Evolutionary conservation across 2,329 filamentous ascomycete genomes (phyloP).

Genomic region (Aspergillus sp.): DNA sequence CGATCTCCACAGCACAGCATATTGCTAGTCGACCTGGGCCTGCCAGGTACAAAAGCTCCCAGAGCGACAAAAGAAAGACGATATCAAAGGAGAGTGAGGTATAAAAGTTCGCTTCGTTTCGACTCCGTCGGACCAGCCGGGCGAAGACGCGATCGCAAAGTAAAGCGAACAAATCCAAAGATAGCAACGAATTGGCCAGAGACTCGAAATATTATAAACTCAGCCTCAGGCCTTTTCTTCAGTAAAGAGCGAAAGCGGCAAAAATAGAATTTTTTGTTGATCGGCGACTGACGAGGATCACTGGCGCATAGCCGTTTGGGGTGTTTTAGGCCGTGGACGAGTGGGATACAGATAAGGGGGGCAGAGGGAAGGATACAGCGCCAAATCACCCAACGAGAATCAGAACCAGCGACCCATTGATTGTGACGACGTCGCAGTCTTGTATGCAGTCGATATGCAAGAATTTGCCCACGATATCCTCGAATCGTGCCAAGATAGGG

Average conservation of each 20-base stretch:
- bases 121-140: slow-evolving; percentile 34
- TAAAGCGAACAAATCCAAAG: slow-evolving; percentile 1
- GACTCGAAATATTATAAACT: no score
- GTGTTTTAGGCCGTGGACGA: no score
- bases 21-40: slow-evolving; percentile 28
- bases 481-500: no score
- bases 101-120: slow-evolving; percentile 1
- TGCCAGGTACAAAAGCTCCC: slow-evolving; percentile 16
- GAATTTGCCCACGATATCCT: no score
- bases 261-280: slow-evolving; percentile 3
- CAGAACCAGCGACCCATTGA: no score
- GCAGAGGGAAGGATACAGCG: no score
- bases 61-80: background rate
- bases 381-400: no score
- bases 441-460: no score
- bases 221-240: background rate
- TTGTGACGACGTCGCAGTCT: no score
- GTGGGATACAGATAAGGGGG: no score
- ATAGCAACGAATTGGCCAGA: background rate
- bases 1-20: slow-evolving; percentile 64
- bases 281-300: slow-evolving; percentile 10
- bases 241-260: slow-evolving; percentile 8
- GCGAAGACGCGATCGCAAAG: slow-evolving; percentile 20
- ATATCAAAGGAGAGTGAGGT: slow-evolving; percentile 5
- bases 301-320: slow-evolving; percentile 9